A percentile compares a stretch with the other conserved stretches of the same genome.
phyloP scores from a whole-genome alignment of 2,329 filamentous ascomycete genomes.

The Pseudocercospora crystallina region DNA sequence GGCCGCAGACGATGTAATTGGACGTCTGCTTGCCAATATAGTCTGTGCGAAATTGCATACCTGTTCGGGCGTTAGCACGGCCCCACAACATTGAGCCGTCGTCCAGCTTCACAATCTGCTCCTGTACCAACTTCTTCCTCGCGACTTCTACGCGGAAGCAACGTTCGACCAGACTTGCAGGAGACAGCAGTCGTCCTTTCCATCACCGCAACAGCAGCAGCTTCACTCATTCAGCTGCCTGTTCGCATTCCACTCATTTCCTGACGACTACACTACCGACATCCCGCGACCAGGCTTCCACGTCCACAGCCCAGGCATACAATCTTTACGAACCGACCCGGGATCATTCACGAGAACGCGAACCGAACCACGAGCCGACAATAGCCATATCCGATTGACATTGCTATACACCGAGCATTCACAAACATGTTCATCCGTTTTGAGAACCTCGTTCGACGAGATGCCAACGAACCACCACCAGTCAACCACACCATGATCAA shows the following conservation, averaged over 20 bases:
- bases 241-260: conserved; percentile 46
- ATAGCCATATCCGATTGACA: conserved; percentile 4
- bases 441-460: conserved; percentile 52
- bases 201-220: conserved; percentile 36
- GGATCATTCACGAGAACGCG: not conserved
- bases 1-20: too few relatives aligned
- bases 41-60: too few relatives aligned
- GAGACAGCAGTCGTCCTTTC: not conserved
- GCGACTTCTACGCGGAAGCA: too few relatives aligned
- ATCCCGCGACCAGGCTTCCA: too few relatives aligned
- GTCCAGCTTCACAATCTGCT: too few relatives aligned
- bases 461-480: conserved; percentile 40
- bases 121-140: too few relatives aligned
- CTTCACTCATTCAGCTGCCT: conserved; percentile 66
- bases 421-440: conserved; percentile 39
- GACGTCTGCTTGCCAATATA: too few relatives aligned
- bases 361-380: too few relatives aligned
- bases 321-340: conserved; percentile 1
- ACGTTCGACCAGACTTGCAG: too few relatives aligned
- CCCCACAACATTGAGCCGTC: not conserved
- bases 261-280: not conserved
- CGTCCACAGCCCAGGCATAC: conserved; percentile 5
- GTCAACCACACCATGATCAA: conserved; percentile 66
- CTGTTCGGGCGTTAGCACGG: too few relatives aligned
- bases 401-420: conserved; percentile 3